phyloP scores from a whole-genome alignment of 2,329 filamentous ascomycete genomes.

The Talaromyces sp. region DNA sequence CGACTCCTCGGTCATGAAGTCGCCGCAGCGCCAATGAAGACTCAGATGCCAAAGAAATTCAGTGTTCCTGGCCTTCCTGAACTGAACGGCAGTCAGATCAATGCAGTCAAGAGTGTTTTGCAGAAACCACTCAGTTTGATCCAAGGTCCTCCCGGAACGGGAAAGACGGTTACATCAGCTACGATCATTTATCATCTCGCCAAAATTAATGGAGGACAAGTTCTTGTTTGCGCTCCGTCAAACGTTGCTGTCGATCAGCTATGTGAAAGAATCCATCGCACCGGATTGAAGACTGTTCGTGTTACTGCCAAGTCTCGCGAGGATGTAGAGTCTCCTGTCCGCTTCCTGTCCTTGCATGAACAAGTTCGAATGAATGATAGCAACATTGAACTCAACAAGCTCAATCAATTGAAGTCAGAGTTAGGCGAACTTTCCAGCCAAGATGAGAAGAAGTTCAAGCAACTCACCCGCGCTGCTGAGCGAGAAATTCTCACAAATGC shows the following conservation, averaged over 20 bases:
- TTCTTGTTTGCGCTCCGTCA: constrained; percentile 93
- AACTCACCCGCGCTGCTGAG: constrained; percentile 88
- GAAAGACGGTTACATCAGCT: constrained; percentile 97
- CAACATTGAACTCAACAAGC: constrained; percentile 87
- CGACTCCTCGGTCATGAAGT: constrained; percentile 94
- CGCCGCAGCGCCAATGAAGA: constrained; percentile 90
- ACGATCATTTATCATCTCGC: constrained; percentile 98
- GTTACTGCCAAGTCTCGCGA: constrained; percentile 98
- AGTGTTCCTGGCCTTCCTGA: constrained; percentile 91
- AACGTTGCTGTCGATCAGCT: constrained; percentile 98
- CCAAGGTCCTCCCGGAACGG: constrained; percentile 92
- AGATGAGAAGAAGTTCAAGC: constrained; percentile 98
- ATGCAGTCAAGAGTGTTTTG: constrained; percentile 90
- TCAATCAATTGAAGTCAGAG: constrained; percentile 88
- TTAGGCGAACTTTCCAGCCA: constrained; percentile 87
- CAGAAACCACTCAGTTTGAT: constrained; percentile 93
- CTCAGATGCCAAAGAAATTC: constrained; percentile 92
- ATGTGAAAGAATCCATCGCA: constrained; percentile 92
- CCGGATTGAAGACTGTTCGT: constrained; percentile 92
- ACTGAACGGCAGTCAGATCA: constrained; percentile 91
- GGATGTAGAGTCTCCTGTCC: constrained; percentile 97
- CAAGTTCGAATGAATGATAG: constrained; percentile 97
- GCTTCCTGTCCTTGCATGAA: constrained; percentile 90
- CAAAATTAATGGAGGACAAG: constrained; percentile 91
- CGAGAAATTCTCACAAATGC: constrained; percentile 92